Evolutionary conservation across 75 land plant species (phyloP).

Genomic region (Cupressus sempervirens): DNA sequence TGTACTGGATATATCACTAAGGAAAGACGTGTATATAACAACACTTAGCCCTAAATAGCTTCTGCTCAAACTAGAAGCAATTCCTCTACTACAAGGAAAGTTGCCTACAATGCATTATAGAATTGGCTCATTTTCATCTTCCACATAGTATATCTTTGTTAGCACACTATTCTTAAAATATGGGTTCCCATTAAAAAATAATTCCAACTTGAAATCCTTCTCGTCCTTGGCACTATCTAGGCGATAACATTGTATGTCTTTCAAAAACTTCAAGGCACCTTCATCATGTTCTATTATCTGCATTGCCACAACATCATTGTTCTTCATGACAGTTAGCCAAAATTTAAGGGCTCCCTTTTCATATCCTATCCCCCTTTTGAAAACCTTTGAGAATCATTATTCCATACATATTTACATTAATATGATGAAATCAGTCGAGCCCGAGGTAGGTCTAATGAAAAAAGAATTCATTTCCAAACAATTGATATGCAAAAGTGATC

Average conservation of each 20-base stretch:
- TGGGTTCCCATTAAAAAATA: conserved; percentile 39
- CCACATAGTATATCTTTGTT: conserved; percentile 32
- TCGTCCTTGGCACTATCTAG: conserved; percentile 42
- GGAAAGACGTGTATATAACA: conserved; percentile 45
- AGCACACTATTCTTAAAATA: conserved; percentile 41
- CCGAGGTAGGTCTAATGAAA: too few species aligned
- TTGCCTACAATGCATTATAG: too few species aligned
- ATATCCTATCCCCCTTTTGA: too few species aligned
- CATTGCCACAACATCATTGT: conserved; percentile 21
- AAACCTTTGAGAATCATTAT: too few species aligned
- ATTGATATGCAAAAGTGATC: too few species aligned
- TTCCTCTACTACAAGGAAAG: too few species aligned
- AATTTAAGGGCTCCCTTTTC: conserved; percentile 31
- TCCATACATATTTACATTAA: too few species aligned
- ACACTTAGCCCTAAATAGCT: conserved; percentile 58
- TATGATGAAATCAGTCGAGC: too few species aligned
- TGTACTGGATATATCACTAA: too few species aligned
- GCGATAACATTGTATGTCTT: conserved; percentile 38
- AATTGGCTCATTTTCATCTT: conserved; percentile 32
- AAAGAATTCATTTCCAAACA: too few species aligned
- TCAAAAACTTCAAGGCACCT: conserved; percentile 41
- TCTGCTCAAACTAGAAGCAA: too few species aligned
- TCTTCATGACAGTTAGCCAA: conserved; percentile 30
- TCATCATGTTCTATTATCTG: conserved; percentile 57
- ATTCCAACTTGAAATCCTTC: conserved; percentile 51